Evolutionary conservation across 2,329 filamentous ascomycete genomes (phyloP).

Genomic region (Sarocladium kiliense): DNA sequence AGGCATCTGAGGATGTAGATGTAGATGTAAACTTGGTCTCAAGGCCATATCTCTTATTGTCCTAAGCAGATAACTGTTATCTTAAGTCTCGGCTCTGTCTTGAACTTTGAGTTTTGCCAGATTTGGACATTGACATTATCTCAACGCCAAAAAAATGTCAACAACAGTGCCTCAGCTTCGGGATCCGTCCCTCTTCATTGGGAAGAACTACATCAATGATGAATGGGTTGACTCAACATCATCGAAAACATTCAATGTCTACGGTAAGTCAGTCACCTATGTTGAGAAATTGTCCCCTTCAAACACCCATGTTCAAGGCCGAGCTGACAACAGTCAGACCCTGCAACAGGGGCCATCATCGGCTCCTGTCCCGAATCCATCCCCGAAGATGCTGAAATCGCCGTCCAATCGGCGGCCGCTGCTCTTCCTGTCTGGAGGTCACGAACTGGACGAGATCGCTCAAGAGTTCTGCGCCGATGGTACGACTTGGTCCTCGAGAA

Average conservation of each 20-base stretch:
- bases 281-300: background rate
- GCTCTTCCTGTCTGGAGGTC: slow-evolving; percentile 54
- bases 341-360: slow-evolving; percentile 60
- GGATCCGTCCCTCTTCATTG: slow-evolving; percentile 52
- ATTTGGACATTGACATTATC: too few species aligned
- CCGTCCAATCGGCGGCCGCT: slow-evolving; percentile 61
- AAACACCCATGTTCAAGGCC: background rate
- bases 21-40: too few species aligned
- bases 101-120: too few species aligned
- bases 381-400: slow-evolving; percentile 56
- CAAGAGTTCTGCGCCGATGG: slow-evolving; percentile 54
- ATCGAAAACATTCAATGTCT: slow-evolving; percentile 65
- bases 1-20: too few species aligned
- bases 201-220: slow-evolving; percentile 65
- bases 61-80: too few species aligned
- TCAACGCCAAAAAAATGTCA: too few species aligned
- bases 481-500: slow-evolving; percentile 59
- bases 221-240: slow-evolving; percentile 66
- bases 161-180: slow-evolving; percentile 40
- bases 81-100: too few species aligned
- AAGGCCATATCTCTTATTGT: too few species aligned
- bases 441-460: slow-evolving; percentile 51
- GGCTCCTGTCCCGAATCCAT: slow-evolving; percentile 67
- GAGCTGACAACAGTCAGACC: slow-evolving; percentile 41
- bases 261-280: slow-evolving; percentile 6